Base-by-base conservation (phyloP, 2,329 filamentous ascomycete species). In the Fusarium lateritium region DNA sequence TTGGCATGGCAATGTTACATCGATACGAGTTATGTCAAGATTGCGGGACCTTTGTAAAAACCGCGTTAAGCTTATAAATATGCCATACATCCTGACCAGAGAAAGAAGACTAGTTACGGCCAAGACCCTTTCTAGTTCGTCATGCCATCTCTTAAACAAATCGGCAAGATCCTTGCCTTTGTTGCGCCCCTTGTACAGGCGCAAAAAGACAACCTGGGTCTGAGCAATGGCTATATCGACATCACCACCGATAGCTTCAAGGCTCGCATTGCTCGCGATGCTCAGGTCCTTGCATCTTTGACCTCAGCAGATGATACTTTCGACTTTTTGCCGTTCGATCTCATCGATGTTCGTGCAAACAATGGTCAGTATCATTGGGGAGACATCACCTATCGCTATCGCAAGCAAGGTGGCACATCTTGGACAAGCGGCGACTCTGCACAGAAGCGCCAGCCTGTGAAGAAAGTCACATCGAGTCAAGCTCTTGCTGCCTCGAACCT, bases 351-450 rank as follows among this genome's bases (percentile, higher is more conserved):
- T 17, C 80, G 87, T 9, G 81, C 84, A 13, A 79, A 79, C 14
- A 83, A 87, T 60, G 83, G 83, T 5, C 83, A 88, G 62, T 88
- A 89, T 63, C 87, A 89, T 72, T 84, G 85, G 69, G 87, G 87
- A 6, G 87, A 89, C 46, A 78, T 89, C 39, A 88, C 85, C 0
- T 81, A 85, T 44, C 83, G 86, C 14, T 89, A 87, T 71, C 84
- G 86, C n/a, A 67, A 76, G 4, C 74, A 73, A 2, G 79, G 78
- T 7, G 55, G 60, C 14, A 74, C 65, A 2, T 51, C 68, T 4
- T 89, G 87, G 87, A 80, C 77, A 4, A 76, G 78, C 13, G 81
- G 80, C 13, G 81, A 88, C 67, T 84, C 86, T 6, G 81, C 86
- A 1, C 69, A 76, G 2, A 69, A 77, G 13, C 80, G 84, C 13